Conservation (phyloP, 306 rosid genomes). For the Begonia peltatifolia region DNA sequence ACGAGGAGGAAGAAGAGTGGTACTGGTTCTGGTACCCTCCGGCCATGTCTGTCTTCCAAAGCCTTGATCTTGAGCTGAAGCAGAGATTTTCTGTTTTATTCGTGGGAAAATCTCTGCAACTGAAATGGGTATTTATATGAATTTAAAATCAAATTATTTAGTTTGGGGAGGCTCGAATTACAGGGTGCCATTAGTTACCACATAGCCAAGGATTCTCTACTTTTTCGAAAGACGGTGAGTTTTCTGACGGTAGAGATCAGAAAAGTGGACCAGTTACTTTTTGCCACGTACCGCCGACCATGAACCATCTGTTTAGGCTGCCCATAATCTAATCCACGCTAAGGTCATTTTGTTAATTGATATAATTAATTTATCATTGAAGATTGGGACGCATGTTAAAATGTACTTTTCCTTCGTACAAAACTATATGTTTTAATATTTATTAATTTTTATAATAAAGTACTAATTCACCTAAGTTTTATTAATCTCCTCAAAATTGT, state of each 20-base stretch:
- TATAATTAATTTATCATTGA: no score
- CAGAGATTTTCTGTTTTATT: not conserved
- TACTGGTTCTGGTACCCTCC: not conserved
- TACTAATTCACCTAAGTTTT: no score
- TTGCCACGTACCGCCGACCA: conserved; percentile 44
- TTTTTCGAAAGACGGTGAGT: conserved; percentile 17
- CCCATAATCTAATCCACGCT: no score
- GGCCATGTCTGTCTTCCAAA: conserved; percentile 18
- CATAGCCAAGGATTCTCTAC: not conserved
- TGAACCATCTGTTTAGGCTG: conserved; percentile 3
- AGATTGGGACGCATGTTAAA: no score
- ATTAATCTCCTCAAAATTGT: no score
- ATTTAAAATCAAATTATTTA: no score
- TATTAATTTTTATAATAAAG: no score
- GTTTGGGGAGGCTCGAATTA: no score
- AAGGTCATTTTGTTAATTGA: no score
- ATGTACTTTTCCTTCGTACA: no score
- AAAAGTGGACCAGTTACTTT: conserved; percentile 3
- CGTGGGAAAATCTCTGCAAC: not conserved
- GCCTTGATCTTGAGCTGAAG: not conserved
- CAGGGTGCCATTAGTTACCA: not conserved
- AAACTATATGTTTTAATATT: no score
- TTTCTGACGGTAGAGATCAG: conserved; percentile 15
- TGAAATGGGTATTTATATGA: not conserved
- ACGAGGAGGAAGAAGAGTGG: conserved; percentile 10